Percentiles rank a stretch among this genome's conserved stretches.
phyloP scores from a whole-genome alignment of 2,329 filamentous ascomycete species.

The Monosporascus sp. region DNA sequence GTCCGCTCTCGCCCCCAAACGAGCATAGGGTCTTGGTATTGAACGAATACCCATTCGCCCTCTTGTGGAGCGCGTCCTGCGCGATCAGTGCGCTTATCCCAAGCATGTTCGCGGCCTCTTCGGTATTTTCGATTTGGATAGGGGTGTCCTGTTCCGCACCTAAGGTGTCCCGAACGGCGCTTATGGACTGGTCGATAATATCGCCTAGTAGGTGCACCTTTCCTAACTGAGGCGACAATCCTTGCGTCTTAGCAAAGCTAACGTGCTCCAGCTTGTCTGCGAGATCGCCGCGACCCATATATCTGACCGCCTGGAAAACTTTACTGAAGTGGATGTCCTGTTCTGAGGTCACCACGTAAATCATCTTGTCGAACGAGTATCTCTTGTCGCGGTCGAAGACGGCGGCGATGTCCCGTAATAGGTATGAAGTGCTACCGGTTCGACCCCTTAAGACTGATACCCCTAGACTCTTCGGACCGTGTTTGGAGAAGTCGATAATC shows the following conservation, averaged over 20 bases:
- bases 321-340: conserved; percentile 32
- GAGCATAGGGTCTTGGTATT: conserved; percentile 79
- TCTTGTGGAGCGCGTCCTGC: conserved; percentile 45
- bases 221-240: conserved; percentile 36
- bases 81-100: conserved; percentile 9
- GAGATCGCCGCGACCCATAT: conserved; percentile 30
- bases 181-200: conserved; percentile 7
- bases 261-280: conserved; percentile 30
- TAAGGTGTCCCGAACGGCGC: conserved; percentile 1
- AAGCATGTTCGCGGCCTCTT: conserved; percentile 5
- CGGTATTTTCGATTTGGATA: background rate
- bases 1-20: conserved; percentile 81
- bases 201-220: conserved; percentile 49
- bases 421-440: conserved; percentile 59
- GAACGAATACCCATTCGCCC: conserved; percentile 50
- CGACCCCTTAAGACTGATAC: conserved; percentile 63
- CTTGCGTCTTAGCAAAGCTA: conserved; percentile 45
- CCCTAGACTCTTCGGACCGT: conserved; percentile 62
- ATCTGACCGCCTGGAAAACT: conserved; percentile 29
- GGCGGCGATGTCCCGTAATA: conserved; percentile 65
- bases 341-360: conserved; percentile 34
- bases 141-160: background rate
- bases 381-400: conserved; percentile 58
- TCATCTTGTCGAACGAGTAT: conserved; percentile 33
- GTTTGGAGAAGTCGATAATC: conserved; percentile 66